Evolutionary conservation across 192 early-diverging fungal species (phyloP).

Genomic region (Geranomyces michiganensis): DNA sequence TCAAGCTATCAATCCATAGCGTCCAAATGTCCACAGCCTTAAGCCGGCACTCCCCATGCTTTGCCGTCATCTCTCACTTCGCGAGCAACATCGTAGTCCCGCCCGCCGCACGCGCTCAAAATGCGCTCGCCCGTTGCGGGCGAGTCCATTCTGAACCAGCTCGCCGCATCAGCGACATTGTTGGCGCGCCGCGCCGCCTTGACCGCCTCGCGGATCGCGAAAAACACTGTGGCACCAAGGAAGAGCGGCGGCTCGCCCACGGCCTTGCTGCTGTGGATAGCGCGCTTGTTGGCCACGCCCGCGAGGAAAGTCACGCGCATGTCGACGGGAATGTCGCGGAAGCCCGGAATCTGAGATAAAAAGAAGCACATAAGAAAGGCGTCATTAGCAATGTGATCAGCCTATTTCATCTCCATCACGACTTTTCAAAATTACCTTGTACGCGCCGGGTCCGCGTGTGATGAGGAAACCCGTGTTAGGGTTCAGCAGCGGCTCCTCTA

Average conservation of each 20-base stretch:
- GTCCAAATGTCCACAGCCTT: neutral
- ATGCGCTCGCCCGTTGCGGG: constrained; percentile 82
- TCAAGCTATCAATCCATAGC: no score
- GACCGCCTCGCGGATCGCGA: constrained; percentile 79
- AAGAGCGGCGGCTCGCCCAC: constrained; percentile 89
- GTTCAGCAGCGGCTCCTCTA: constrained; percentile 78
- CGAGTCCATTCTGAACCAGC: constrained; percentile 63
- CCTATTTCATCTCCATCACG: no score
- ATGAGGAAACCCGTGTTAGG: constrained; percentile 72
- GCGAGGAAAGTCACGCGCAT: constrained; percentile 75
- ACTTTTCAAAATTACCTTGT: constrained; percentile 69
- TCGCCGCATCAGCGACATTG: constrained; percentile 37
- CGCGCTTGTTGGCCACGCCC: constrained; percentile 49
- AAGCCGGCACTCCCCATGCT: constrained; percentile 27
- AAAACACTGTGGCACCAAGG: constrained; percentile 75
- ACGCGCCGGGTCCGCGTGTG: constrained; percentile 81
- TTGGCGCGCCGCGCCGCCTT: constrained; percentile 54
- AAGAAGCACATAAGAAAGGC: no score
- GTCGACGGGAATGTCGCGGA: constrained; percentile 80
- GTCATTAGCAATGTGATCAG: no score
- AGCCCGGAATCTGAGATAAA: constrained; percentile 65
- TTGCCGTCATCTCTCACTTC: constrained; percentile 17
- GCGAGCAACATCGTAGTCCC: constrained; percentile 51
- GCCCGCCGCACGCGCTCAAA: constrained; percentile 71
- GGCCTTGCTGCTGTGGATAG: constrained; percentile 81